Evolutionary conservation across 257 asterid genomes (phyloP).

Genomic region (Solanum sejunctum): DNA sequence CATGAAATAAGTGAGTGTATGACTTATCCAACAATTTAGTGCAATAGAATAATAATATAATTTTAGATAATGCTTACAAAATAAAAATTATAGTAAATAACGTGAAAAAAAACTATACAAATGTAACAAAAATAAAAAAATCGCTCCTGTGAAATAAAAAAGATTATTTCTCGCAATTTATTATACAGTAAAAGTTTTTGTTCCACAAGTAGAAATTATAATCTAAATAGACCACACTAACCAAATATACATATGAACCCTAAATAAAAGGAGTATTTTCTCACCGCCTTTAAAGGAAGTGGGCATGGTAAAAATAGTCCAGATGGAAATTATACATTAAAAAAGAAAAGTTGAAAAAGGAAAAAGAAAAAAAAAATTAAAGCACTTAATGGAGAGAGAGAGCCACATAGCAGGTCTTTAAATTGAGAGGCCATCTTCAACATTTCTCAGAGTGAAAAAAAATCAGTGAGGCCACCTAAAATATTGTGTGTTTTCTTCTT

Average conservation of each 20-base stretch:
- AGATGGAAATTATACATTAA: neutral
- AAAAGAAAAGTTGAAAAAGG: too few species aligned
- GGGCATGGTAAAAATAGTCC: neutral
- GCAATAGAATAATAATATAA: too few species aligned
- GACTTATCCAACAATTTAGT: too few species aligned
- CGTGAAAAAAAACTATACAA: too few species aligned
- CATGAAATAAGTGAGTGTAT: too few species aligned
- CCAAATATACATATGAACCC: too few species aligned
- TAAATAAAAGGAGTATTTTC: neutral
- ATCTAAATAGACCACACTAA: neutral
- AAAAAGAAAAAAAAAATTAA: neutral
- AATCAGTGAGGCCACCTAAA: constrained; percentile 32
- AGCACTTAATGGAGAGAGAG: constrained; percentile 6
- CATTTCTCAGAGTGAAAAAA: constrained; percentile 37
- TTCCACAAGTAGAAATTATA: neutral
- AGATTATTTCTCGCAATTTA: too few species aligned
- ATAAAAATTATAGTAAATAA: too few species aligned
- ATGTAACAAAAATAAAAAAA: too few species aligned
- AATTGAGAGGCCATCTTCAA: neutral
- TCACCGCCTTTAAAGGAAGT: neutral
- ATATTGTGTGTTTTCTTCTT: constrained; percentile 11
- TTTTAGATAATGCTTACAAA: too few species aligned
- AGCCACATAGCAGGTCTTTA: constrained; percentile 26
- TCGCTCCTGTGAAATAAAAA: too few species aligned
- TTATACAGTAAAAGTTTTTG: neutral